These are phyloP conservation scores for Rhizopus arrhizus DNA, from an alignment of 371 early-diverging fungal genomes.

Conservation along the genomic window DNA sequence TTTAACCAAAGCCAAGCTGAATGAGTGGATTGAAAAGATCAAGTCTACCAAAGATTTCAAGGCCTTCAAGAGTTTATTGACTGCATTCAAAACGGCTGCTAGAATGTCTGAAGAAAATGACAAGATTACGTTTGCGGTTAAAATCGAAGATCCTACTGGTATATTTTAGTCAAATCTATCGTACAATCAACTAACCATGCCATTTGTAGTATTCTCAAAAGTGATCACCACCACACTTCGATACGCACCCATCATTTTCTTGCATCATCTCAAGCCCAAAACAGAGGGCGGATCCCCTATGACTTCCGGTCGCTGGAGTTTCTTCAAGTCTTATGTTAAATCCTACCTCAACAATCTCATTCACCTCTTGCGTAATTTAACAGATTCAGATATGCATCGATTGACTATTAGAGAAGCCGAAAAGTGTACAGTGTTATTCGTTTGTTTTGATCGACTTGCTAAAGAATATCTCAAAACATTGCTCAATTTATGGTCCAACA, in stretches of 20 bases:
- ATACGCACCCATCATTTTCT: slow-evolving; percentile 59
- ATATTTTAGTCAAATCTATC: too few relatives aligned
- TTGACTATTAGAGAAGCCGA: slow-evolving; percentile 82
- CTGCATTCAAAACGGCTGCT: slow-evolving; percentile 85
- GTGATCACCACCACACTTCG: slow-evolving; percentile 68
- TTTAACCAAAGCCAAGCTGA: slow-evolving; percentile 73
- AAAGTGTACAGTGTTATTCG: slow-evolving; percentile 72
- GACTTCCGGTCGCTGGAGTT: slow-evolving; percentile 68
- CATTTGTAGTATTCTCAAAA: slow-evolving; percentile 72
- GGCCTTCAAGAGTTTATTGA: slow-evolving; percentile 66
- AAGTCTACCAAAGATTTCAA: slow-evolving; percentile 36
- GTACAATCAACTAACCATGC: not conserved
- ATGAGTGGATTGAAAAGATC: slow-evolving; percentile 71
- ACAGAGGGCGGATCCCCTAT: slow-evolving; percentile 46
- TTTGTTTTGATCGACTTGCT: slow-evolving; percentile 76
- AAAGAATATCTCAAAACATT: slow-evolving; percentile 76
- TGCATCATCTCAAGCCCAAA: slow-evolving; percentile 57
- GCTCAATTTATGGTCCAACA: slow-evolving; percentile 60
- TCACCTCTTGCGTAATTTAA: slow-evolving; percentile 73
- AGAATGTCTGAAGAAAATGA: slow-evolving; percentile 74
- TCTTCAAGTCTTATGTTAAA: slow-evolving; percentile 74
- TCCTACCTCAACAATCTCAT: slow-evolving; percentile 74
- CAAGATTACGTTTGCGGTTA: slow-evolving; percentile 55
- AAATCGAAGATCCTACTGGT: slow-evolving; percentile 68
- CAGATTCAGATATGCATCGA: slow-evolving; percentile 81